Conservation (phyloP, 2,329 filamentous ascomycete species). For the Dryadomyces quercivorus region DNA sequence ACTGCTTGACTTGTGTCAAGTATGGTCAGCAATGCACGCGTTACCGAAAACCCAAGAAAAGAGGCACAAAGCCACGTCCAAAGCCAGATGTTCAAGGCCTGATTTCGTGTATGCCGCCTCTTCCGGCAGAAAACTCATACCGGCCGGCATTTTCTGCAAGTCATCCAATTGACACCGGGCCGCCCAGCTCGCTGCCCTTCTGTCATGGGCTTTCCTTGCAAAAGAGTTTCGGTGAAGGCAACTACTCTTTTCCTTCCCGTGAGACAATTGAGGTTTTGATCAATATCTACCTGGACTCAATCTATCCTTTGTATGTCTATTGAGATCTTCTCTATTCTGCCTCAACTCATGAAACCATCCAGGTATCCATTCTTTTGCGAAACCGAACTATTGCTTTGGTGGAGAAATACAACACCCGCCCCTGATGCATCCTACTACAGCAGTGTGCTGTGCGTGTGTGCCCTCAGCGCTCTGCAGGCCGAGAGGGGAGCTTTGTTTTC, state of each 20-base stretch:
- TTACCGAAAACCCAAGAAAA: constrained; percentile 4
- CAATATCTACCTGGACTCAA: constrained; percentile 5
- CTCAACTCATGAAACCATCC: not conserved
- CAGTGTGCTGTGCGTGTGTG: constrained; percentile 5
- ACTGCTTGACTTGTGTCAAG: constrained; percentile 5
- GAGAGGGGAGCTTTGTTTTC: constrained; percentile 3
- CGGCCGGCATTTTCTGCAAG: not conserved
- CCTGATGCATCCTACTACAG: not conserved
- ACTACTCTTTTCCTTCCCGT: not conserved
- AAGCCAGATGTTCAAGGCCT: not conserved
- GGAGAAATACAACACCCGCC: not conserved
- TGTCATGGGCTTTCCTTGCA: no score
- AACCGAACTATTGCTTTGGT: constrained; percentile 2
- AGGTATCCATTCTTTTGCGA: constrained; percentile 7
- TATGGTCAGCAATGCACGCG: constrained; percentile 5
- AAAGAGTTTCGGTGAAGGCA: not conserved
- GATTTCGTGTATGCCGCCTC: not conserved
- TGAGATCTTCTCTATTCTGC: no score
- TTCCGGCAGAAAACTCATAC: not conserved
- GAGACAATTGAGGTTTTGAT: not conserved
- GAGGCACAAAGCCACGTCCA: constrained; percentile 4
- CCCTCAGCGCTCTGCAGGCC: constrained; percentile 3
- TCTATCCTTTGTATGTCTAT: constrained; percentile 2
- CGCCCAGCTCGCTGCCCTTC: no score
- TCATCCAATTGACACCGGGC: not conserved